phyloP scores from a whole-genome alignment of 1,284 basidiomycete species.

The Austroboletus niveus region DNA sequence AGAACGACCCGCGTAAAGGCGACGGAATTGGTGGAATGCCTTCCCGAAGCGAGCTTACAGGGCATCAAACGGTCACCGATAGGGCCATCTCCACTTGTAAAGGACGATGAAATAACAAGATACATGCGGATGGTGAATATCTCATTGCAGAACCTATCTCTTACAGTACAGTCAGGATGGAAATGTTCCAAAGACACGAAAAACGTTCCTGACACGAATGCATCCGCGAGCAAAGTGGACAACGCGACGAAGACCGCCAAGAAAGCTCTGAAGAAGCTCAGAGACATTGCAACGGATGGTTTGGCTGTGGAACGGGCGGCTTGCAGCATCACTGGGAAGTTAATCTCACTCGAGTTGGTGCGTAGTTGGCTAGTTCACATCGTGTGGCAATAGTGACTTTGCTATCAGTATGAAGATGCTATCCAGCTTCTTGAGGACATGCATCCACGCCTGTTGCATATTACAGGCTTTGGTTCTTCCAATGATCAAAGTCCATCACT shows the following conservation, averaged over 20 bases:
- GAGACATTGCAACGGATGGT: slow-evolving; percentile 44
- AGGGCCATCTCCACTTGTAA: background rate
- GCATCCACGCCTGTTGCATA: slow-evolving; percentile 38
- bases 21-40: slow-evolving; percentile 6
- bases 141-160: slow-evolving; percentile 55
- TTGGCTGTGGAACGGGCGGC: slow-evolving; percentile 74
- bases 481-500: slow-evolving; percentile 3
- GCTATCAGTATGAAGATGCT: slow-evolving; percentile 50
- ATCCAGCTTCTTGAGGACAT: slow-evolving; percentile 45
- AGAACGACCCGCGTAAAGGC: slow-evolving; percentile 17
- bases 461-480: slow-evolving; percentile 1
- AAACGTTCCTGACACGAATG: slow-evolving; percentile 24
- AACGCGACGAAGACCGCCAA: slow-evolving; percentile 34
- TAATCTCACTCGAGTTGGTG: slow-evolving; percentile 66
- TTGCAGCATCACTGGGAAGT: slow-evolving; percentile 59
- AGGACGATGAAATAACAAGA: slow-evolving; percentile 29
- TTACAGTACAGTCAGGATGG: slow-evolving; percentile 57
- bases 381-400: slow-evolving; percentile 3
- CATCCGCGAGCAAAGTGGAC: slow-evolving; percentile 33
- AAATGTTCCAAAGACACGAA: slow-evolving; percentile 32
- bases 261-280: slow-evolving; percentile 44
- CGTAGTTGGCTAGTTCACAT: slow-evolving; percentile 22
- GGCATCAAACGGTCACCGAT: slow-evolving; percentile 4
- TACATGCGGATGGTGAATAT: slow-evolving; percentile 64
- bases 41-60: slow-evolving; percentile 5